phyloP scores from a whole-genome alignment of 371 early-diverging fungal species.

The Vavraia culicis region DNA sequence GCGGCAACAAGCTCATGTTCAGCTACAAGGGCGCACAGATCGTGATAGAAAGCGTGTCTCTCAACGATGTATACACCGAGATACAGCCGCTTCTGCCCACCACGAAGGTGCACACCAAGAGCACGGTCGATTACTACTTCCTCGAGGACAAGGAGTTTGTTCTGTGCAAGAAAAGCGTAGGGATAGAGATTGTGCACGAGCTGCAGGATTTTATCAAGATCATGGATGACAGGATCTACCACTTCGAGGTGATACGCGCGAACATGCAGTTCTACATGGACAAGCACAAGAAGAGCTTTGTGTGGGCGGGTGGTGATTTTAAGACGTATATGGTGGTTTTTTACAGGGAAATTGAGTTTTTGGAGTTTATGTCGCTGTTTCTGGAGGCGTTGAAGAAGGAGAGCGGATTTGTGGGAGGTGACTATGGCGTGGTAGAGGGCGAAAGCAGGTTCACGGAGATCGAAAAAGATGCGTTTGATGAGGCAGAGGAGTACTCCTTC shows the following conservation, averaged over 20 bases:
- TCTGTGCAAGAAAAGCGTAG: too few relatives aligned
- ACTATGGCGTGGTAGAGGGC: slow-evolving; percentile 24
- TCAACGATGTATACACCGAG: too few relatives aligned
- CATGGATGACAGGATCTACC: too few relatives aligned
- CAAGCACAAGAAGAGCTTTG: slow-evolving; percentile 37
- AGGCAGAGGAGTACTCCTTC: slow-evolving; percentile 6
- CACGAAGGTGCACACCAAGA: too few relatives aligned
- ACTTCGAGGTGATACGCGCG: slow-evolving; percentile 26
- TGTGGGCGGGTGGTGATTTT: slow-evolving; percentile 36
- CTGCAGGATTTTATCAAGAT: too few relatives aligned
- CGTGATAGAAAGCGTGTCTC: too few relatives aligned
- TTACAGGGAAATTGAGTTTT: slow-evolving; percentile 25
- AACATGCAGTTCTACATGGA: slow-evolving; percentile 43
- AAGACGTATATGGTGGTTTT: slow-evolving; percentile 39
- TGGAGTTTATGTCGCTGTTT: slow-evolving; percentile 39
- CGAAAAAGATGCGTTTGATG: slow-evolving; percentile 14
- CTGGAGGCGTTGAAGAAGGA: slow-evolving; percentile 17
- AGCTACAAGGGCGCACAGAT: too few relatives aligned
- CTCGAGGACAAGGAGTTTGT: too few relatives aligned
- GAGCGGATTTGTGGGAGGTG: slow-evolving; percentile 7
- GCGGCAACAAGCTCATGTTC: too few relatives aligned
- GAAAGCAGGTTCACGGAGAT: slow-evolving; percentile 32
- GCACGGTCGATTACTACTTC: too few relatives aligned
- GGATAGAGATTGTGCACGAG: too few relatives aligned
- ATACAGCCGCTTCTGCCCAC: too few relatives aligned